Percentiles rank a stretch among this genome's conserved stretches.
Evolutionary conservation across 2,329 filamentous ascomycete species (phyloP).

Genomic region (Phoma sp.): DNA sequence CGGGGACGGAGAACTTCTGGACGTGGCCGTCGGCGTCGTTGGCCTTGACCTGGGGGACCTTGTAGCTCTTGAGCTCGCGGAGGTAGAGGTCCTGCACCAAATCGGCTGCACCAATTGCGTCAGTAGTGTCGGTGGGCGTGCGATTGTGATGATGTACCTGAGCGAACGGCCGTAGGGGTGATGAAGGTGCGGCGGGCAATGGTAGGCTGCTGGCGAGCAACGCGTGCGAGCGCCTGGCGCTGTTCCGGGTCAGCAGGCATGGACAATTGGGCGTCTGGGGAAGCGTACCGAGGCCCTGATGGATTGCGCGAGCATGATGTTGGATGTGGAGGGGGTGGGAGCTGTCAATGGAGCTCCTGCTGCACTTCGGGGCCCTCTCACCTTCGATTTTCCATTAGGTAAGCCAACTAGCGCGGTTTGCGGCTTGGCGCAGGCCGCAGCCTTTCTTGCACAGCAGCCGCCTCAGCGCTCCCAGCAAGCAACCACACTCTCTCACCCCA

Average conservation of each 20-base stretch:
- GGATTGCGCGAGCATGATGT: constrained; percentile 66
- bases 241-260: constrained; percentile 48
- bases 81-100: constrained; percentile 98
- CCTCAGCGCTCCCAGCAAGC: constrained; percentile 15
- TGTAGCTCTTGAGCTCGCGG: constrained; percentile 94
- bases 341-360: constrained; percentile 36
- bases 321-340: constrained; percentile 34
- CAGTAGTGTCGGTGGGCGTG: constrained; percentile 31
- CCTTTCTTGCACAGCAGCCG: constrained; percentile 1
- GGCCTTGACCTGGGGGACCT: constrained; percentile 81
- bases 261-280: constrained; percentile 7
- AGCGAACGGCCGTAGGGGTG: constrained; percentile 66
- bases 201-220: constrained; percentile 64
- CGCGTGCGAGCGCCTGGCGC: constrained; percentile 68
- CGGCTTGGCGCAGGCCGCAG: constrained; percentile 15
- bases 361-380: constrained; percentile 10
- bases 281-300: constrained; percentile 66
- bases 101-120: constrained; percentile 72
- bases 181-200: constrained; percentile 69
- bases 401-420: constrained; percentile 19
- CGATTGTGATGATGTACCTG: constrained; percentile 60
- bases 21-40: constrained; percentile 90
- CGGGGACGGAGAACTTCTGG: constrained; percentile 82
- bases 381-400: constrained; percentile 19
- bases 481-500: constrained; percentile 25